Evolutionary conservation across 1,284 basidiomycete species (phyloP).

Genomic region (Phlebopus sp.): DNA sequence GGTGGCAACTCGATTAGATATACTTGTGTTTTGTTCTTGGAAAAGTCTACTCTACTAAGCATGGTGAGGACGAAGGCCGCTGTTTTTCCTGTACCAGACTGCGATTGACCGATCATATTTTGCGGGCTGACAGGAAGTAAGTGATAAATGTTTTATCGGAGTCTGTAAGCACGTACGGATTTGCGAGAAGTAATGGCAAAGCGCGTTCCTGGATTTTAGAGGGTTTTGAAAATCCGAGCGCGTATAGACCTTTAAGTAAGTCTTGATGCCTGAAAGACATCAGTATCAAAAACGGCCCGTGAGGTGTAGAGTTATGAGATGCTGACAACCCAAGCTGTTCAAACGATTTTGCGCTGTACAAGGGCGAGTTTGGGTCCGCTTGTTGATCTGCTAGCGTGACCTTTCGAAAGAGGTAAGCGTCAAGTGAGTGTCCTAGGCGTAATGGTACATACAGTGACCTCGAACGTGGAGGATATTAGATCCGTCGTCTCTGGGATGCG

Average conservation of each 20-base stretch:
- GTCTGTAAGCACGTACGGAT: slow-evolving; percentile 68
- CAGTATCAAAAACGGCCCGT: slow-evolving; percentile 1
- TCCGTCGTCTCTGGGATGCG: slow-evolving; percentile 39
- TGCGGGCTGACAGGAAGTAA: slow-evolving; percentile 60
- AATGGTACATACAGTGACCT: slow-evolving; percentile 57
- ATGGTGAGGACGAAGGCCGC: slow-evolving; percentile 98
- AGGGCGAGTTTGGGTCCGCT: slow-evolving; percentile 91
- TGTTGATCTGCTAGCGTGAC: slow-evolving; percentile 98
- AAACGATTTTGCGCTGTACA: slow-evolving; percentile 93
- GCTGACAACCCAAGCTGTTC: slow-evolving; percentile 91
- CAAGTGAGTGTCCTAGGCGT: not conserved
- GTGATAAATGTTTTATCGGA: slow-evolving; percentile 8
- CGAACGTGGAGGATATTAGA: slow-evolving; percentile 70
- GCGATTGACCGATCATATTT: slow-evolving; percentile 99
- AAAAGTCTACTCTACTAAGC: slow-evolving; percentile 91
- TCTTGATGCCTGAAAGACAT: slow-evolving; percentile 66
- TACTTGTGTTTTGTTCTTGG: slow-evolving; percentile 82
- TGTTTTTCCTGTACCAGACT: slow-evolving; percentile 99
- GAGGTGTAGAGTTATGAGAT: slow-evolving; percentile 10
- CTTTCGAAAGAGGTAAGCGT: slow-evolving; percentile 40
- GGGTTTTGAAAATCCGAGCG: slow-evolving; percentile 95
- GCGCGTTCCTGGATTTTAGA: slow-evolving; percentile 99
- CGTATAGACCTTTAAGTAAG: slow-evolving; percentile 94
- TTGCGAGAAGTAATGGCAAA: slow-evolving; percentile 84
- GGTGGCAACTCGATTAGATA: not conserved